These are phyloP conservation scores for Verticillium nonalfalfae DNA, from an alignment of 2,329 filamentous ascomycete species.

Conservation along the genomic window DNA sequence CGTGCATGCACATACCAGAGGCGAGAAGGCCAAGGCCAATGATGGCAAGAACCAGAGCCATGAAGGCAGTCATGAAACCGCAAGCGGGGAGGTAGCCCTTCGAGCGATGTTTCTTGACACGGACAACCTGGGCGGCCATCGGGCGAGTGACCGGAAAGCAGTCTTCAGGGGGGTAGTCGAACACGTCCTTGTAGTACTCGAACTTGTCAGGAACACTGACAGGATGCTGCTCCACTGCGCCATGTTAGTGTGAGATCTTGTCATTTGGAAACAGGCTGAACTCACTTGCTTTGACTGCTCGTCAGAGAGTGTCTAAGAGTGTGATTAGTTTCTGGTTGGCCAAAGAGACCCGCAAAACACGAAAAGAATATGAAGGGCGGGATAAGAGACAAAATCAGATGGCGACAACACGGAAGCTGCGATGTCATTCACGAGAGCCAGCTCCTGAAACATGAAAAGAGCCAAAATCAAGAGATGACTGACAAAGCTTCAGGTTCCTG, in stretches of 20 bases:
- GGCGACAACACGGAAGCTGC: too few species aligned
- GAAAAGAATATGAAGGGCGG: too few species aligned
- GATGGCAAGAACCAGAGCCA: neutral
- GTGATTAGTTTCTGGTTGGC: neutral
- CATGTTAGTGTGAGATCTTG: neutral
- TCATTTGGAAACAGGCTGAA: neutral
- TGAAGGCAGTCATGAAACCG: neutral
- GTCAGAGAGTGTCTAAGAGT: neutral
- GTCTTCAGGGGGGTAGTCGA: neutral
- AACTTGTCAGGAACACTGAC: neutral
- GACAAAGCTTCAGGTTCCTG: too few species aligned
- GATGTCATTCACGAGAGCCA: too few species aligned
- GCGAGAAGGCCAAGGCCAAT: neutral
- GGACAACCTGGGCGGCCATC: neutral
- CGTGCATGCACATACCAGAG: neutral
- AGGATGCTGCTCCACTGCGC: neutral
- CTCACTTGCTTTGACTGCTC: neutral
- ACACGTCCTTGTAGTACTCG: neutral
- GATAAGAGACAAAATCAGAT: too few species aligned
- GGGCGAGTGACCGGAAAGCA: neutral
- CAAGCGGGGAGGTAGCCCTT: neutral
- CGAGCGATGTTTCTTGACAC: neutral
- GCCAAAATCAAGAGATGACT: too few species aligned
- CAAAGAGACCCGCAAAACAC: neutral
- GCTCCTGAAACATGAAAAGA: too few species aligned